These are phyloP conservation scores for Neospora caninum DNA, from an alignment of 169 alveolate species.

Conservation along the genomic window DNA sequence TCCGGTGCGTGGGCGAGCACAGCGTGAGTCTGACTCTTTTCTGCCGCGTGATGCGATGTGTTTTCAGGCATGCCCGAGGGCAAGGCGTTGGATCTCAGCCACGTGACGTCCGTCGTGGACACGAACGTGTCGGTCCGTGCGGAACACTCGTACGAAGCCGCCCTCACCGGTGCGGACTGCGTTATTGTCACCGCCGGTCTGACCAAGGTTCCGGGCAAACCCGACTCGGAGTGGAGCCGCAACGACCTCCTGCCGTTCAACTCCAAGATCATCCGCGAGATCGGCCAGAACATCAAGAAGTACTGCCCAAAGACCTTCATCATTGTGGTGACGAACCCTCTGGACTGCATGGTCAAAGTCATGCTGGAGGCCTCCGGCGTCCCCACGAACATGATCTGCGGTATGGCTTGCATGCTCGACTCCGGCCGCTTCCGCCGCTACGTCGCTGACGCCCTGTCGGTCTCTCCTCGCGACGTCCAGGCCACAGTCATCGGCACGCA, in stretches of 20 bases:
- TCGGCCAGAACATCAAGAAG: slow-evolving; percentile 74
- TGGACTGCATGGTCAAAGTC: slow-evolving; percentile 69
- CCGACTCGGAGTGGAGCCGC: slow-evolving; percentile 79
- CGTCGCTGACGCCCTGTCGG: slow-evolving; percentile 75
- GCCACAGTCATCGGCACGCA: slow-evolving; percentile 83
- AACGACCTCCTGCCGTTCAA: slow-evolving; percentile 79
- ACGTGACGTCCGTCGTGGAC: slow-evolving; percentile 76
- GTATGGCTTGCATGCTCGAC: slow-evolving; percentile 81
- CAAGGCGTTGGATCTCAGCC: slow-evolving; percentile 82
- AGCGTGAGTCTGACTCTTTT: no score
- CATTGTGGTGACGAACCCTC: slow-evolving; percentile 80
- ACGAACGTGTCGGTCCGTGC: slow-evolving; percentile 72
- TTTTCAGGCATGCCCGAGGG: slow-evolving; percentile 80
- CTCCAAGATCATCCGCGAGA: slow-evolving; percentile 74
- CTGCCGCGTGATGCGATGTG: not conserved
- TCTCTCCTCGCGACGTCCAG: slow-evolving; percentile 75
- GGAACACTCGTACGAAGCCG: slow-evolving; percentile 66
- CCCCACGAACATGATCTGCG: slow-evolving; percentile 56
- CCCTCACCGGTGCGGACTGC: slow-evolving; percentile 80
- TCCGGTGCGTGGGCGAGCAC: no score
- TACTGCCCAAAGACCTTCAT: slow-evolving; percentile 80
- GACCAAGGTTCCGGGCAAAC: slow-evolving; percentile 81
- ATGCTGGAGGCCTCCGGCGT: slow-evolving; percentile 51
- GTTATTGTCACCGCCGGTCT: slow-evolving; percentile 87
- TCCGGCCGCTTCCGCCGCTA: slow-evolving; percentile 77